Conservation (phyloP, 257 asterid genomes). For the Anisodus tanguticus region DNA sequence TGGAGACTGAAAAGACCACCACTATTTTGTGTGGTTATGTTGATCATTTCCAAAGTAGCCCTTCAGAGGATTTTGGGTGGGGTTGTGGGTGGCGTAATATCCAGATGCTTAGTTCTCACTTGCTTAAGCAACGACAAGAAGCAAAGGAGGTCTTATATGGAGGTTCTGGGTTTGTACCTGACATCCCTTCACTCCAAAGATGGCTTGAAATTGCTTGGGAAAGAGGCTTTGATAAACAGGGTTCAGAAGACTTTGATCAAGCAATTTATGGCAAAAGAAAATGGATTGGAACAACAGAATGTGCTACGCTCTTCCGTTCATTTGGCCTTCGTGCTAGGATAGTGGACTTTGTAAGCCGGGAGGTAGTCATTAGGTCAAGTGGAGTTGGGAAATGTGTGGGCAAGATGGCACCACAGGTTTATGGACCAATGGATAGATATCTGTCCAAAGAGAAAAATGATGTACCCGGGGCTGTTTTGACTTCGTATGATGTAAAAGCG, state of each 20-base stretch:
- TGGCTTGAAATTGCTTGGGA: conserved; percentile 95
- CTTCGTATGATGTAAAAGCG: conserved; percentile 39
- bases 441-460: conserved; percentile 52
- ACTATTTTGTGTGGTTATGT: conserved; percentile 66
- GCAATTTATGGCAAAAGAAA: conserved; percentile 63
- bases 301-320: conserved; percentile 84
- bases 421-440: conserved; percentile 86
- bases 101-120: conserved; percentile 92
- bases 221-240: conserved; percentile 71
- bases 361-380: conserved; percentile 29
- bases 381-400: conserved; percentile 28
- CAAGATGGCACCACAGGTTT: conserved; percentile 46
- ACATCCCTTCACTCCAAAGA: conserved; percentile 69
- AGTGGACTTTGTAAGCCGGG: conserved; percentile 70
- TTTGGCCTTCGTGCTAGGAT: conserved; percentile 84
- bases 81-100: conserved; percentile 98
- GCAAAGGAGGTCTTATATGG: conserved; percentile 66
- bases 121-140: conserved; percentile 65
- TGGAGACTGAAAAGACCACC: conserved; percentile 50
- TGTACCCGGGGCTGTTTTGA: conserved; percentile 30
- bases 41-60: conserved; percentile 76
- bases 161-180: conserved; percentile 81
- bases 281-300: conserved; percentile 92
- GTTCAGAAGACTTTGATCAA: conserved; percentile 65
- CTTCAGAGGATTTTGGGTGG: conserved; percentile 75